Conservation (phyloP, 164 flowering plant genomes). For the Kingdonia uniflora region DNA sequence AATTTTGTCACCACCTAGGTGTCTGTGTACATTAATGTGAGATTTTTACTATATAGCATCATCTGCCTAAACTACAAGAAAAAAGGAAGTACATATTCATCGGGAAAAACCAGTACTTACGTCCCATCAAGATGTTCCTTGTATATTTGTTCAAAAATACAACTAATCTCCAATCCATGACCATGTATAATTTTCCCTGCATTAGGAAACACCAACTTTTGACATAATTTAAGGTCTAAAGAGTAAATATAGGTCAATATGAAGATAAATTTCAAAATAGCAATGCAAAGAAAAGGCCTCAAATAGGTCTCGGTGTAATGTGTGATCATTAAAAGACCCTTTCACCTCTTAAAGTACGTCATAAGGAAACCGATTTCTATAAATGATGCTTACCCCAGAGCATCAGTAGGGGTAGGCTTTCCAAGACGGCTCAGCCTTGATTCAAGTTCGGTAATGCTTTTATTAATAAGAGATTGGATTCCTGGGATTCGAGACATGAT, state of each 20-base stretch:
- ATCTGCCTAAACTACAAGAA: neutral
- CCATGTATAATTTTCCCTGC: slow-evolving; percentile 68
- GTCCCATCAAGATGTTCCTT: slow-evolving; percentile 85
- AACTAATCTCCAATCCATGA: slow-evolving; percentile 76
- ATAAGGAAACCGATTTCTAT: no score
- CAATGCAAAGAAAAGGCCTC: no score
- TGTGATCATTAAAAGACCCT: no score
- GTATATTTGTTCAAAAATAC: slow-evolving; percentile 64
- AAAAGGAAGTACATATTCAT: neutral
- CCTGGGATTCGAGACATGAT: slow-evolving; percentile 78
- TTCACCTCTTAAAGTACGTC: no score
- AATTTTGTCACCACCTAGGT: slow-evolving; percentile 74
- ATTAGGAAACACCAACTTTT: neutral
- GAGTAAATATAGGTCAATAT: no score
- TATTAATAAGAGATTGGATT: slow-evolving; percentile 65
- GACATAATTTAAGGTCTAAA: no score
- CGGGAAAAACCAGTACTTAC: slow-evolving; percentile 18
- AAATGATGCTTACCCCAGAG: slow-evolving; percentile 60
- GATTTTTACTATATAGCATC: neutral
- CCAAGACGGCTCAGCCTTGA: slow-evolving; percentile 61
- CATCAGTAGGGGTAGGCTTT: slow-evolving; percentile 71
- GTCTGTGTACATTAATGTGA: slow-evolving; percentile 27
- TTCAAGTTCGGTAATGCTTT: slow-evolving; percentile 61
- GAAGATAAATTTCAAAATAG: no score
- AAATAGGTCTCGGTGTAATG: no score